Conservation (phyloP, 2,329 filamentous ascomycete species). For the Rasamsonia emersonii region DNA sequence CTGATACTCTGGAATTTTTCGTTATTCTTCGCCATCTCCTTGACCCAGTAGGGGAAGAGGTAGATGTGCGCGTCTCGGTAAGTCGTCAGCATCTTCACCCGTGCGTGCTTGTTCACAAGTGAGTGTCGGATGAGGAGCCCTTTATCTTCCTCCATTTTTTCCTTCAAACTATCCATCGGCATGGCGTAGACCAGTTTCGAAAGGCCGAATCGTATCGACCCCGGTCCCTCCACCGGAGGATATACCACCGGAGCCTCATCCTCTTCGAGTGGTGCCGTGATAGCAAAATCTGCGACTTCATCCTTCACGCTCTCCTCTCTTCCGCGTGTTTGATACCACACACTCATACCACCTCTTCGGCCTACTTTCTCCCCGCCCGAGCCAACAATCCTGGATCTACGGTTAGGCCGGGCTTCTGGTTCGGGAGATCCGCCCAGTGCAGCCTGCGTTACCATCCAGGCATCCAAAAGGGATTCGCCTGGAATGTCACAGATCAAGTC, state of each 20-base stretch:
- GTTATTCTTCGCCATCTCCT: constrained; percentile 73
- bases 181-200: constrained; percentile 78
- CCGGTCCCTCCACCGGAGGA: constrained; percentile 42
- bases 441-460: constrained; percentile 82
- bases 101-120: constrained; percentile 64
- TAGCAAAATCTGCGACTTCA: constrained; percentile 89
- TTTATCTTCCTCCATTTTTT: constrained; percentile 67
- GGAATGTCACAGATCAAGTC: constrained; percentile 87
- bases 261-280: constrained; percentile 58
- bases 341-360: constrained; percentile 69
- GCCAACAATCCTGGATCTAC: constrained; percentile 39
- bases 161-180: constrained; percentile 81
- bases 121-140: constrained; percentile 60
- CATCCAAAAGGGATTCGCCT: constrained; percentile 72
- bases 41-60: constrained; percentile 83
- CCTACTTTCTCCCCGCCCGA: constrained; percentile 49
- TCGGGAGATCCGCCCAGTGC: constrained; percentile 52
- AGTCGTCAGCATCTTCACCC: constrained; percentile 69
- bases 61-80: constrained; percentile 92
- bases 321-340: constrained; percentile 83
- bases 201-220: constrained; percentile 58
- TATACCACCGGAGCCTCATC: constrained; percentile 44
- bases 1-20: constrained; percentile 78
- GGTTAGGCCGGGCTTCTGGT: constrained; percentile 28
- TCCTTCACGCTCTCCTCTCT: constrained; percentile 67